Percentiles rank a stretch among this genome's conserved stretches.
These are phyloP conservation scores for Gynostemma pentaphyllum DNA, from an alignment of 306 rosid genomes.

Conservation along the genomic window DNA sequence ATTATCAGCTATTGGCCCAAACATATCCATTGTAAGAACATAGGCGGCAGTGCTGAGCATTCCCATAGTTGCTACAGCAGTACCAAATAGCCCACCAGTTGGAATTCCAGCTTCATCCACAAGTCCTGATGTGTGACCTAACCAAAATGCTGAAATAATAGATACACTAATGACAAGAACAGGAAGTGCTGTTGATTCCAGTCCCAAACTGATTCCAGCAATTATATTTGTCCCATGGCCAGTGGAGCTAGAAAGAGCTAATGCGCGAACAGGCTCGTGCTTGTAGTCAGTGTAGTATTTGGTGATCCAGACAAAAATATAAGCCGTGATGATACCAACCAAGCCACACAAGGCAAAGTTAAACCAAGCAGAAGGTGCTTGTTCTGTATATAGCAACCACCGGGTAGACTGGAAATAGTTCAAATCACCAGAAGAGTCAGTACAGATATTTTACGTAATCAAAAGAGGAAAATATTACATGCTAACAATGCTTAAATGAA, in stretches of 20 bases:
- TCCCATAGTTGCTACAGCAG: constrained; percentile 99
- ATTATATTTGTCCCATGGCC: constrained; percentile 98
- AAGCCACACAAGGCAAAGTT: constrained; percentile 93
- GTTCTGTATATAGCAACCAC: constrained; percentile 91
- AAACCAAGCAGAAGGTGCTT: constrained; percentile 99
- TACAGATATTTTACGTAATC: constrained; percentile 16
- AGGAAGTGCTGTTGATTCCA: constrained; percentile 97
- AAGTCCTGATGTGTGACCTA: constrained; percentile 82
- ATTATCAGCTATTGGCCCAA: constrained; percentile 98
- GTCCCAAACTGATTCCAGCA: constrained; percentile 97
- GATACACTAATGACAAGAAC: constrained; percentile 89
- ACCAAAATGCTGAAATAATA: constrained; percentile 84
- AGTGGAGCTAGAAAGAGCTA: constrained; percentile 87
- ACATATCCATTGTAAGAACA: constrained; percentile 99
- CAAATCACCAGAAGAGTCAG: not conserved
- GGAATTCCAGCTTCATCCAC: constrained; percentile 74
- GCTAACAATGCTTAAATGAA: constrained; percentile 6
- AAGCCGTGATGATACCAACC: constrained; percentile 93
- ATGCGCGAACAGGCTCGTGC: constrained; percentile 89
- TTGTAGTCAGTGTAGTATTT: constrained; percentile 95
- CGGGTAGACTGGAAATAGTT: constrained; percentile 63
- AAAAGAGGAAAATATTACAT: constrained; percentile 10
- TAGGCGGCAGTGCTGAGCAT: constrained; percentile 99
- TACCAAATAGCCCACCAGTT: constrained; percentile 95
- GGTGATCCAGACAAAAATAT: constrained; percentile 77